These are phyloP conservation scores for Boletus tomentosulus DNA, from an alignment of 768 basidiomycete genomes.

Conservation along the genomic window DNA sequence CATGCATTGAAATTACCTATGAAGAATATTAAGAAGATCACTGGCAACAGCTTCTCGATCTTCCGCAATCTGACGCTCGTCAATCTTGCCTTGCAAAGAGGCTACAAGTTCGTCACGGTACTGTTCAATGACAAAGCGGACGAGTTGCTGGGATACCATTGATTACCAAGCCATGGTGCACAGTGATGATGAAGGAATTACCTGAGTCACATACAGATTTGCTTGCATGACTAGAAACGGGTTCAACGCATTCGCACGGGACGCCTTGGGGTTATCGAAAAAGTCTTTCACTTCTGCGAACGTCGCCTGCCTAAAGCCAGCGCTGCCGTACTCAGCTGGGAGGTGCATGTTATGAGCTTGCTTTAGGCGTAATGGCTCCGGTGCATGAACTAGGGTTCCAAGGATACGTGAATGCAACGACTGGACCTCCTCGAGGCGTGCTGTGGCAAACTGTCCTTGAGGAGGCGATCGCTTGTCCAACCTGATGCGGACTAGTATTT, in stretches of 20 bases:
- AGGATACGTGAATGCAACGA: constrained; percentile 76
- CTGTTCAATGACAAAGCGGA: constrained; percentile 88
- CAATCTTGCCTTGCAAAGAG: constrained; percentile 59
- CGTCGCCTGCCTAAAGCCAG: constrained; percentile 76
- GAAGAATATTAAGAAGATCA: constrained; percentile 81
- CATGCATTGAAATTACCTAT: constrained; percentile 46
- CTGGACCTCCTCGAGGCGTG: constrained; percentile 79
- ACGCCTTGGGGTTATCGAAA: constrained; percentile 88
- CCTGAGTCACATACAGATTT: constrained; percentile 91
- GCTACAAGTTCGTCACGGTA: constrained; percentile 82
- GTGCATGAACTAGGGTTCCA: constrained; percentile 68
- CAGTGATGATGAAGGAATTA: constrained; percentile 26
- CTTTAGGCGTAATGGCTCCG: constrained; percentile 71
- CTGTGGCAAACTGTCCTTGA: constrained; percentile 81
- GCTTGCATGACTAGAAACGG: constrained; percentile 91
- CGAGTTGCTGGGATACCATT: constrained; percentile 66
- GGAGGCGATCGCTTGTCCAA: constrained; percentile 85
- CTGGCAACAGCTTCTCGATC: constrained; percentile 83
- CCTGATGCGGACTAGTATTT: constrained; percentile 82
- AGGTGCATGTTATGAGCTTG: constrained; percentile 47
- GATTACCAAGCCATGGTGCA: neutral
- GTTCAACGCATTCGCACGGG: constrained; percentile 79
- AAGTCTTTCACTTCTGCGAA: constrained; percentile 88
- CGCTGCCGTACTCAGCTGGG: constrained; percentile 60
- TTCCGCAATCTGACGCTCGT: constrained; percentile 63